A percentile compares a stretch with the other conserved stretches of the same genome.
Evolutionary conservation across 139 green algal species (phyloP).

Genomic region (Spirogloea muscicola): DNA sequence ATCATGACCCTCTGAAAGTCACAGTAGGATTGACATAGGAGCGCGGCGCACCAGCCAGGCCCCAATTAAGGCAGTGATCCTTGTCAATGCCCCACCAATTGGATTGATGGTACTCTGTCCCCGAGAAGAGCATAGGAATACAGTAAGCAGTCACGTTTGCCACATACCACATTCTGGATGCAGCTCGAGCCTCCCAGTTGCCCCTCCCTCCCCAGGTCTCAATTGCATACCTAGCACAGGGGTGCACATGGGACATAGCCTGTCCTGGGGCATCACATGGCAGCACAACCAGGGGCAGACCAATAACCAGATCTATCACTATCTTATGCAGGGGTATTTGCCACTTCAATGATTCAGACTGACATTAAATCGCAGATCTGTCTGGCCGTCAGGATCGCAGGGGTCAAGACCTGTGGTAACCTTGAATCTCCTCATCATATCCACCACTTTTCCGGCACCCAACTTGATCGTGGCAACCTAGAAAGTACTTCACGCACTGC

Average conservation of each 20-base stretch:
- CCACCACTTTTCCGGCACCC: constrained; percentile 61
- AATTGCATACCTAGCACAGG: constrained; percentile 48
- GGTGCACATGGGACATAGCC: no score
- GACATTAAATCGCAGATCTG: neutral
- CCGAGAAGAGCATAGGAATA: constrained; percentile 69
- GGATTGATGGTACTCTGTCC: constrained; percentile 56
- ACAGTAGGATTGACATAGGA: no score
- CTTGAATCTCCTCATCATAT: constrained; percentile 50
- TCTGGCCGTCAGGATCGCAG: neutral
- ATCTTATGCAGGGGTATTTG: neutral
- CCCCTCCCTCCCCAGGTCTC: constrained; percentile 50
- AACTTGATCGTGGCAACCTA: constrained; percentile 60
- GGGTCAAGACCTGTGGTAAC: constrained; percentile 47
- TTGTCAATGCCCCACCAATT: constrained; percentile 61
- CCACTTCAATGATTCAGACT: neutral
- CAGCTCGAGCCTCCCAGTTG: constrained; percentile 49
- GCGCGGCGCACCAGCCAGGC: constrained; percentile 21
- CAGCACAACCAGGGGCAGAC: neutral
- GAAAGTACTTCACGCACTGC: constrained; percentile 71
- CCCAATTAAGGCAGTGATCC: constrained; percentile 49
- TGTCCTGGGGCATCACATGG: neutral
- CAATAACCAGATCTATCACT: no score
- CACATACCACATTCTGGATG: constrained; percentile 59
- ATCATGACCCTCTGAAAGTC: no score
- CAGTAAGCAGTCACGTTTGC: constrained; percentile 55